Percentiles rank a stretch among this genome's conserved stretches.
These are phyloP conservation scores for Alnus rubra DNA, from an alignment of 306 rosid species.

Conservation along the genomic window DNA sequence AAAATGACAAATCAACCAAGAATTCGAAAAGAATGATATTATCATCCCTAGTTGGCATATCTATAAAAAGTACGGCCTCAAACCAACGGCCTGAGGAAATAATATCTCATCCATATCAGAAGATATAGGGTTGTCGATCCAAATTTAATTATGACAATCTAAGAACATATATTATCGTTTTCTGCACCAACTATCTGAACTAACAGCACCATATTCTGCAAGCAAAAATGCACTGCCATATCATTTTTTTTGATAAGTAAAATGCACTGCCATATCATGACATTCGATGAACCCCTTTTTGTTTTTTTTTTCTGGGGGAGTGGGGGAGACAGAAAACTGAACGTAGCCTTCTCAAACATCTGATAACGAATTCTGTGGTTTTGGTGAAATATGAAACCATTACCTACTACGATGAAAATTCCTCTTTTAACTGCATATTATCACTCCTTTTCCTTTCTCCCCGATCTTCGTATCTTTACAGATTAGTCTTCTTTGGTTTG, in stretches of 20 bases:
- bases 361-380: neutral
- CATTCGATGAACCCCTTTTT: no score
- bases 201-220: neutral
- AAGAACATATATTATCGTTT: neutral
- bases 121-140: neutral
- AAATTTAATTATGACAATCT: neutral
- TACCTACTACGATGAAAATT: neutral
- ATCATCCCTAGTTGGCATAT: neutral
- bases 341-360: neutral
- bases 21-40: neutral
- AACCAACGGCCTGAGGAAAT: neutral
- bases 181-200: neutral
- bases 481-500: slow-evolving; percentile 70
- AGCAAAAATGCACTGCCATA: neutral
- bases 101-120: neutral
- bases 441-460: neutral
- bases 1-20: neutral
- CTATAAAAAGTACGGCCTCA: neutral
- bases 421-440: neutral
- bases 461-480: slow-evolving; percentile 20
- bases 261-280: neutral
- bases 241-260: no score
- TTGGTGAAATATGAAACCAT: neutral
- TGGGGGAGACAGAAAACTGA: neutral
- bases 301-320: no score